These are phyloP conservation scores for Raphanus hybrid DNA, from an alignment of 441 rosid species.

Conservation along the genomic window DNA sequence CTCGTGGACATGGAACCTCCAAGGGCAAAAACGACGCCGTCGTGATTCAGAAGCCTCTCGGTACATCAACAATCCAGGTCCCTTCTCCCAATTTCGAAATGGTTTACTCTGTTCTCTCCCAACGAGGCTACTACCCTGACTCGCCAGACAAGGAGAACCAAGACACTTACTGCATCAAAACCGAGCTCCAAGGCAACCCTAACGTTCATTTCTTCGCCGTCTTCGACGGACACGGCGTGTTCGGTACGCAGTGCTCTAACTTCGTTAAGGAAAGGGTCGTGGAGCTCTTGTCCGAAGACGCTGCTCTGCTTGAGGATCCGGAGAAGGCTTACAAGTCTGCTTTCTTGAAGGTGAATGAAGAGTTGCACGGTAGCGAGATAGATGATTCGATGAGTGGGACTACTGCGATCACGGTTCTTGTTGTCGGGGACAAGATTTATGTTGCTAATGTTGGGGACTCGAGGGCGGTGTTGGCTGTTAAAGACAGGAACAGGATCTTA, in stretches of 20 bases:
- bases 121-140: conserved; percentile 86
- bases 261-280: conserved; percentile 80
- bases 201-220: conserved; percentile 92
- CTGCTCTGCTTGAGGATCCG: conserved; percentile 72
- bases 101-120: conserved; percentile 81
- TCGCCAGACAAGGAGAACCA: conserved; percentile 83
- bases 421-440: conserved; percentile 73
- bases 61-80: conserved; percentile 49
- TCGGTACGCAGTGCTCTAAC: conserved; percentile 78
- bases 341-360: conserved; percentile 59
- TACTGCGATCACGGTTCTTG: conserved; percentile 90
- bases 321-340: conserved; percentile 72
- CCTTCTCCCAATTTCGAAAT: conserved; percentile 69
- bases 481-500: conserved; percentile 56
- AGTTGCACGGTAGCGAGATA: conserved; percentile 71
- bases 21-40: not conserved
- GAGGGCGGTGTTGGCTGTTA: conserved; percentile 87
- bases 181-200: conserved; percentile 84
- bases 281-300: conserved; percentile 66
- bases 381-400: conserved; percentile 97
- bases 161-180: conserved; percentile 82
- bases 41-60: conserved; percentile 63
- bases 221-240: conserved; percentile 88
- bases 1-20: not conserved
- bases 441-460: conserved; percentile 48